Evolutionary conservation across 371 early-diverging fungal species (phyloP), one percentile per base, ranked within the genome.

Genomic region (Haplosporangium sp.): DNA sequence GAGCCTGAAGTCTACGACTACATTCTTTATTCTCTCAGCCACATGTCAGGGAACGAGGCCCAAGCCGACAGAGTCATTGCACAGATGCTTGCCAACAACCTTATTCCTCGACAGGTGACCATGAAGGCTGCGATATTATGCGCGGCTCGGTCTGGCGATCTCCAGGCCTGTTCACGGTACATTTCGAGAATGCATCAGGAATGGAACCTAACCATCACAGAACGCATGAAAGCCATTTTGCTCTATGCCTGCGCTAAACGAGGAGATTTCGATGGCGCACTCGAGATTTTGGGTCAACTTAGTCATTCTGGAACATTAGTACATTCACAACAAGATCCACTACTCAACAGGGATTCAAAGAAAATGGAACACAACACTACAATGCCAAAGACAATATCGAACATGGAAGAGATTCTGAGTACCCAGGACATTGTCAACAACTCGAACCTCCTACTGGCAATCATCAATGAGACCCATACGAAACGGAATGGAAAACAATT

Each of bases 181-280:
- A 67, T 77, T 18, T 42, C 29, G 13, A 40, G 58, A n/a, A 77
- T 77, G 79, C 79, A 77, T 40, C 62, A 55, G 14, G 73, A 71
- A 14, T 77, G 79, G 79, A 50, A 59, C 42, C 23, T 77, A 6
- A 57, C 45, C 7, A 37, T 72, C 18, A 46, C 65, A 0, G 73
- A 77, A 16, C 72, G 72, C 6, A 67, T 77, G 72, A 77, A 77
- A 57, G 68, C 72, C 5, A 72, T 77, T 29, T 20, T 77, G 20
- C 42, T 77, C 12, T 77, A 77, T 62, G 79, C 68, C 6, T 77
- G 79, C 21, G 72, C 79, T 40, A 64, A 61, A 40, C 79, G 79
- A 23, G 79, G 79, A 1, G 79, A 77, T 38, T 77, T 77, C 23
- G 72, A 77, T 7, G 47, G 69, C 1, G 67, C 79, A 16, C 29